phyloP scores from a whole-genome alignment of 129 eudicot species.

The Flaveria trinervia region DNA sequence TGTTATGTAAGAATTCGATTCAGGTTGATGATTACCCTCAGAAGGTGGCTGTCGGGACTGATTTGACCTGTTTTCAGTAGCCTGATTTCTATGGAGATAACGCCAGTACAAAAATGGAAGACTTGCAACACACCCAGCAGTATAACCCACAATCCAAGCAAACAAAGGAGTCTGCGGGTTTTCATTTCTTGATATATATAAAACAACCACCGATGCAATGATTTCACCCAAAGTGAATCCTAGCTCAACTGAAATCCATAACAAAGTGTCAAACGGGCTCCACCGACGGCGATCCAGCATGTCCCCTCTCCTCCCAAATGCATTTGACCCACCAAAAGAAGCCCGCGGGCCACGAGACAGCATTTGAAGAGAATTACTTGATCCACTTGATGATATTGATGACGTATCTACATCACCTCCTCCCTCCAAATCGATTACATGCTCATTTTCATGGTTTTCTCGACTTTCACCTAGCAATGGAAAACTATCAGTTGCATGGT shows the following conservation, averaged over 20 bases:
- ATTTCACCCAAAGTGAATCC: conserved; percentile 60
- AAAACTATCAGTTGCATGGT: conserved; percentile 47
- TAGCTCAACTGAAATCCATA: conserved; percentile 65
- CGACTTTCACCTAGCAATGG: conserved; percentile 57
- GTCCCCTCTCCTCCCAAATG: conserved; percentile 54
- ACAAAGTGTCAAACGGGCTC: conserved; percentile 66
- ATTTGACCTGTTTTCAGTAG: conserved; percentile 41
- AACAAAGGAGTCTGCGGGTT: conserved; percentile 74
- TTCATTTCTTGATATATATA: conserved; percentile 55
- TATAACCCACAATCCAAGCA: conserved; percentile 81
- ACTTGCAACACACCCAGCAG: conserved; percentile 62
- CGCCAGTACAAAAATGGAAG: conserved; percentile 75
- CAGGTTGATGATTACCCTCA: conserved; percentile 40
- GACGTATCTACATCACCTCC: conserved; percentile 49
- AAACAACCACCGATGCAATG: conserved; percentile 59
- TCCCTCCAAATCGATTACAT: conserved; percentile 57
- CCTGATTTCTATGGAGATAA: conserved; percentile 59
- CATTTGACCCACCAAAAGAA: conserved; percentile 34
- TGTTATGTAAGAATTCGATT: conserved; percentile 61
- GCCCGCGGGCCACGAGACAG: conserved; percentile 35
- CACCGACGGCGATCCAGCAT: conserved; percentile 51
- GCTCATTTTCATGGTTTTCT: conserved; percentile 43
- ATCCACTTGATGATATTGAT: conserved; percentile 36
- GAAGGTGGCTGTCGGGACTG: conserved; percentile 45
- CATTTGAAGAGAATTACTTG: conserved; percentile 28